Evolutionary conservation across 2,329 filamentous ascomycete genomes (phyloP).

Genomic region (Aspergillus fischeri): DNA sequence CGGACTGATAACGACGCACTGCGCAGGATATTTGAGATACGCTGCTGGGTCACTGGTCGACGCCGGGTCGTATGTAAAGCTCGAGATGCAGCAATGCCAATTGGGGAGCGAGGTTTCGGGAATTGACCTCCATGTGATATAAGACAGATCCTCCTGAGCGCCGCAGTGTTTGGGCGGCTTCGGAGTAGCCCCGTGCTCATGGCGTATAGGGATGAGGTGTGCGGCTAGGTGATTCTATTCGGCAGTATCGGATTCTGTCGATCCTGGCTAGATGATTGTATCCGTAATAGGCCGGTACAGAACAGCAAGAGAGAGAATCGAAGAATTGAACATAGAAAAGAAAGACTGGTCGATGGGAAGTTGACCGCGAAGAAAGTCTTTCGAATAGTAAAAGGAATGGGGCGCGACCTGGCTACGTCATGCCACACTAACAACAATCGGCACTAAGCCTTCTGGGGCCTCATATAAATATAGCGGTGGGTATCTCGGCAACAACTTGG

Average conservation of each 20-base stretch:
- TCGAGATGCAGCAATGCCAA: slow-evolving; percentile 13
- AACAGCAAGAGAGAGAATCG: background rate
- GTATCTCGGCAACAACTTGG: background rate
- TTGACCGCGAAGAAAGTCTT: background rate
- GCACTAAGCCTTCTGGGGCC: background rate
- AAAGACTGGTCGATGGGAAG: background rate
- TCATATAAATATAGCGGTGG: background rate
- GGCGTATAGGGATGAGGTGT: slow-evolving; percentile 4
- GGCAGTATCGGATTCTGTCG: background rate
- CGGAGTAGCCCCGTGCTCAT: slow-evolving; percentile 32
- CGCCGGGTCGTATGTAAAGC: slow-evolving; percentile 20
- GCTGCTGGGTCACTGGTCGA: slow-evolving; percentile 19
- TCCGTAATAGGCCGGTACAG: background rate
- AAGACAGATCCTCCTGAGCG: slow-evolving; percentile 24
- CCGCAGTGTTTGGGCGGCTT: slow-evolving; percentile 24
- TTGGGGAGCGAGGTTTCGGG: slow-evolving; percentile 8
- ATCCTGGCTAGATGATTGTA: background rate
- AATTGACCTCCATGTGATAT: slow-evolving; percentile 18
- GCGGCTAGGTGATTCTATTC: background rate
- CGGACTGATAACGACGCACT: slow-evolving; percentile 24
- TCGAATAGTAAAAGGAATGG: background rate
- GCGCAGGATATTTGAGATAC: slow-evolving; percentile 17
- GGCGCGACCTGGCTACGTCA: background rate
- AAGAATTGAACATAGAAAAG: background rate
- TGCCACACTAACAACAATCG: background rate